These are phyloP conservation scores for Globisporangium barbulae DNA, from an alignment of 352 stramenopile genomes.

Conservation along the genomic window DNA sequence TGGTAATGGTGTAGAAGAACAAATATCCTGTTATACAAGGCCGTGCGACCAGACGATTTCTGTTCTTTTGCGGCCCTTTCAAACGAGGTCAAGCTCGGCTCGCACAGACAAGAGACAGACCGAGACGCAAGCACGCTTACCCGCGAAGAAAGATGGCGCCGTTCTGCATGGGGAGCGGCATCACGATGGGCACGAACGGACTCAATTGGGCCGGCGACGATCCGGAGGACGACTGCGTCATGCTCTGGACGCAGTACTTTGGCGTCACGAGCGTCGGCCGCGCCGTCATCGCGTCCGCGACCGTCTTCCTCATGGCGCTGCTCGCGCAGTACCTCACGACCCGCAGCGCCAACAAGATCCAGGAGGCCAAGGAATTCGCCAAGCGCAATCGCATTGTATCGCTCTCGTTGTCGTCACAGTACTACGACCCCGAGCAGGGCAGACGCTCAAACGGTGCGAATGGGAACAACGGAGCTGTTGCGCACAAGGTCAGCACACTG, in stretches of 20 bases:
- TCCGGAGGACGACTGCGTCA: slow-evolving; percentile 49
- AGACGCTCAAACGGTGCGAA: slow-evolving; percentile 6
- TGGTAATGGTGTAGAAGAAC: too few species aligned
- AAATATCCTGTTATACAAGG: too few species aligned
- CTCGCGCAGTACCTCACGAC: slow-evolving; percentile 59
- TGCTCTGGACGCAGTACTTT: slow-evolving; percentile 58
- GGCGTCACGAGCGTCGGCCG: slow-evolving; percentile 48
- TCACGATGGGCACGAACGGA: slow-evolving; percentile 58
- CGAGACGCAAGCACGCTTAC: neutral
- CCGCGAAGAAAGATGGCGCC: slow-evolving; percentile 19
- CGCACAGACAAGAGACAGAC: neutral
- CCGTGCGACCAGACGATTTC: slow-evolving; percentile 5
- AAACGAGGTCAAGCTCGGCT: too few species aligned
- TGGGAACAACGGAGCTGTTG: neutral
- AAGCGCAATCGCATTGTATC: slow-evolving; percentile 18
- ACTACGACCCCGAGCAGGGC: slow-evolving; percentile 34
- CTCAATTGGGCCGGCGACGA: slow-evolving; percentile 48
- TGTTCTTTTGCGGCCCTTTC: neutral
- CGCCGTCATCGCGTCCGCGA: slow-evolving; percentile 33
- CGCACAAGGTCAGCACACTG: neutral
- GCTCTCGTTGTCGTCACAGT: slow-evolving; percentile 14
- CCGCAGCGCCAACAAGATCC: slow-evolving; percentile 35
- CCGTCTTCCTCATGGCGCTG: slow-evolving; percentile 55
- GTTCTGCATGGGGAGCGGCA: slow-evolving; percentile 64
- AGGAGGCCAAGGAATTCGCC: slow-evolving; percentile 37